Conservation (phyloP, 257 asterid genomes). For the Scutellaria baicalensis region DNA sequence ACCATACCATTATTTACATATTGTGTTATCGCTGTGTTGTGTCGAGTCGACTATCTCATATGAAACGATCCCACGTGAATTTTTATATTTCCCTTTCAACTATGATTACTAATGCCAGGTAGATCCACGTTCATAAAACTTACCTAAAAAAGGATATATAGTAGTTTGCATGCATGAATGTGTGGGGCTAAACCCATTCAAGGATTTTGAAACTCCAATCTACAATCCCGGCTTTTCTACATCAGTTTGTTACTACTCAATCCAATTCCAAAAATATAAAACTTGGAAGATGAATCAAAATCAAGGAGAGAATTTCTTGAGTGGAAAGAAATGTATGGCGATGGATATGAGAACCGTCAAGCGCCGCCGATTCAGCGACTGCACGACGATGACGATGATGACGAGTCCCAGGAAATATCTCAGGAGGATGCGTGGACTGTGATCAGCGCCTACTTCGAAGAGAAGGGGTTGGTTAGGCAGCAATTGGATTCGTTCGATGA, state of each 20-base stretch:
- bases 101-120: too few relatives aligned
- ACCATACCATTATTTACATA: too few relatives aligned
- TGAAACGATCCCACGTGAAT: too few relatives aligned
- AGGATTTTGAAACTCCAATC: neutral
- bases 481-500: slow-evolving; percentile 50
- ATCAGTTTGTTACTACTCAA: neutral
- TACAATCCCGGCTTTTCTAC: neutral
- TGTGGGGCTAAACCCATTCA: neutral
- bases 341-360: slow-evolving; percentile 2
- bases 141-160: too few relatives aligned
- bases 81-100: too few relatives aligned
- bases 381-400: slow-evolving; percentile 5
- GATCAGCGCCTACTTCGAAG: slow-evolving; percentile 48
- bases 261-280: neutral
- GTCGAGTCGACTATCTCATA: too few relatives aligned
- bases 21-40: too few relatives aligned
- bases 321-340: slow-evolving; percentile 16
- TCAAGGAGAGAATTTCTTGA: too few relatives aligned
- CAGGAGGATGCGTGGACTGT: slow-evolving; percentile 59
- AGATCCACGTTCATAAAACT: too few relatives aligned
- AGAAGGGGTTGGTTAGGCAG: slow-evolving; percentile 51
- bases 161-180: too few relatives aligned
- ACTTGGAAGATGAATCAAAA: neutral
- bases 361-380: neutral
- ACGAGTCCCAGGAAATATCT: slow-evolving; percentile 23